These are phyloP conservation scores for Tuber magnatum DNA, from an alignment of 495 filamentous ascomycete genomes.

Conservation along the genomic window DNA sequence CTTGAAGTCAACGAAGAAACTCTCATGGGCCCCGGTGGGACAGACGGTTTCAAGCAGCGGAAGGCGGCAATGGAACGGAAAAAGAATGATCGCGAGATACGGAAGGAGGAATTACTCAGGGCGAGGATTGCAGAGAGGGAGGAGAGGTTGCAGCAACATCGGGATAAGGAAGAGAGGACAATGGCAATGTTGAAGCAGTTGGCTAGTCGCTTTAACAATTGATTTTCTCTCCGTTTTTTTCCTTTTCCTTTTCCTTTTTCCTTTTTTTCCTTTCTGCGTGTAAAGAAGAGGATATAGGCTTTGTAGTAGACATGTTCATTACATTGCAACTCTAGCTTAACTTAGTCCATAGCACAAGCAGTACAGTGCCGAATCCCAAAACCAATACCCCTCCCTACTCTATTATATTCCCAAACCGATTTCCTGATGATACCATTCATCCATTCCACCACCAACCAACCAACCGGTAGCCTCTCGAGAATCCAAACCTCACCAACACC, in stretches of 20 bases:
- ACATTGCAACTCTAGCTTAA: not conserved
- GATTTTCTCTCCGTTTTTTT: not conserved
- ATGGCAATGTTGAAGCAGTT: conserved; percentile 59
- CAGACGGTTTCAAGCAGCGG: conserved; percentile 53
- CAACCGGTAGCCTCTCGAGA: not conserved
- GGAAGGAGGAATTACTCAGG: conserved; percentile 58
- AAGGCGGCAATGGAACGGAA: conserved; percentile 51
- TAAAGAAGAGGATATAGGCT: not conserved
- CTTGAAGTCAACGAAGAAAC: conserved; percentile 52
- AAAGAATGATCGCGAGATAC: conserved; percentile 59
- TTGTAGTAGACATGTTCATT: not conserved
- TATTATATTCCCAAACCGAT: not conserved
- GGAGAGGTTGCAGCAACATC: conserved; percentile 52
- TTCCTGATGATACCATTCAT: not conserved
- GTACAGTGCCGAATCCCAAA: not conserved
- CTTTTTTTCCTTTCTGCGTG: not conserved
- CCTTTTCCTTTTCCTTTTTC: not conserved
- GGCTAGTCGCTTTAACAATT: conserved; percentile 44
- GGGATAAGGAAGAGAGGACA: conserved; percentile 57
- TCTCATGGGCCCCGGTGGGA: conserved; percentile 55
- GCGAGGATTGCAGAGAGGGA: conserved; percentile 58
- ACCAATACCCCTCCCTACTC: not conserved
- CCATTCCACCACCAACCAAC: not conserved
- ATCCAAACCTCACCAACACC: not conserved
- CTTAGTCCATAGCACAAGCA: not conserved